A percentile compares a stretch with the other conserved stretches of the same genome.
These are phyloP conservation scores for Castanea sativa DNA, from an alignment of 306 rosid genomes.

Conservation along the genomic window DNA sequence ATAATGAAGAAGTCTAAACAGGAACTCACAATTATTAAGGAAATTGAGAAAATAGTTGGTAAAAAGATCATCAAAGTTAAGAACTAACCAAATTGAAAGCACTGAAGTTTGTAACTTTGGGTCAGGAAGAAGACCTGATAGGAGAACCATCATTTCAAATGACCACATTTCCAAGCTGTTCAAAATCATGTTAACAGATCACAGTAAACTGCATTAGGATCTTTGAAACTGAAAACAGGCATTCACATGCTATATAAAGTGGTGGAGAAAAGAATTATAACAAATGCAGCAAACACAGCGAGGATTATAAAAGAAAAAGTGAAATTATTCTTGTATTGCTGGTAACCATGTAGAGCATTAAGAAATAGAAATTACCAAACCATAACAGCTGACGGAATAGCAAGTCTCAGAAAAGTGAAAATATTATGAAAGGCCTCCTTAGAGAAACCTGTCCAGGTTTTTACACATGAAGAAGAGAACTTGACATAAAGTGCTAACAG, in stretches of 20 bases:
- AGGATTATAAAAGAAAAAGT: background rate
- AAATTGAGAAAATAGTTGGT: background rate
- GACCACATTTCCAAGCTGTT: slow-evolving; percentile 69
- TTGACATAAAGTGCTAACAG: slow-evolving; percentile 47
- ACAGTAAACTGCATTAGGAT: background rate
- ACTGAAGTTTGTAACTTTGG: slow-evolving; percentile 65
- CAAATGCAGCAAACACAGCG: background rate
- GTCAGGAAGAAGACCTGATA: slow-evolving; percentile 66
- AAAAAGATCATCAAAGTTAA: background rate
- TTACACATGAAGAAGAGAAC: slow-evolving; percentile 51
- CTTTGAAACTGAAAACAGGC: slow-evolving; percentile 17
- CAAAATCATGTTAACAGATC: background rate
- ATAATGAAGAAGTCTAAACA: background rate
- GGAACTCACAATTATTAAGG: background rate
- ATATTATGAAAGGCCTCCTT: slow-evolving; percentile 44
- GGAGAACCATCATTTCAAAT: slow-evolving; percentile 64
- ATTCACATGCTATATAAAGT: background rate
- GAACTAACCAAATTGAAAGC: slow-evolving; percentile 56
- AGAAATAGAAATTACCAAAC: slow-evolving; percentile 56
- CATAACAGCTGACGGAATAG: slow-evolving; percentile 82
- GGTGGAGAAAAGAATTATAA: background rate
- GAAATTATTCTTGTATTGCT: background rate
- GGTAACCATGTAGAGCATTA: background rate
- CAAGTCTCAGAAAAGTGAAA: slow-evolving; percentile 49
- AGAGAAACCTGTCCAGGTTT: slow-evolving; percentile 72